Evolutionary conservation across 1,284 basidiomycete genomes (phyloP).

Genomic region (Quambalaria eucalypti): DNA sequence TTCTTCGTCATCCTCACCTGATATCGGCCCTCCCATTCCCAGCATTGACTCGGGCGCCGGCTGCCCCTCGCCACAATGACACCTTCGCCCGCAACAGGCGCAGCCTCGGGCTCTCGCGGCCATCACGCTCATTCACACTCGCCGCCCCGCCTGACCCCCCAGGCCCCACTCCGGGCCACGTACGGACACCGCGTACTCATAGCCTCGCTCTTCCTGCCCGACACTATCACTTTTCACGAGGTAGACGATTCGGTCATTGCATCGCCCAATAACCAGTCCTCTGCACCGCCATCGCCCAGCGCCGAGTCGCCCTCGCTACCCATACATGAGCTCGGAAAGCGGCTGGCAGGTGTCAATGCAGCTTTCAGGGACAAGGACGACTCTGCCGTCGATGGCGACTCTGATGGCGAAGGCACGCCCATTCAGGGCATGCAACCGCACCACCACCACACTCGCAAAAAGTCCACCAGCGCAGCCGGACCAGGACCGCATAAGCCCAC

Average conservation of each 20-base stretch:
- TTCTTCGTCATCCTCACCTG: too few relatives aligned
- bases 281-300: neutral
- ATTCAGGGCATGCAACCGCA: too few relatives aligned
- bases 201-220: constrained; percentile 38
- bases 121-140: too few relatives aligned
- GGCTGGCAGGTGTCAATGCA: neutral
- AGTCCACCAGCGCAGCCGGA: neutral
- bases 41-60: too few relatives aligned
- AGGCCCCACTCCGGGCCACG: too few relatives aligned
- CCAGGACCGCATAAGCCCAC: too few relatives aligned
- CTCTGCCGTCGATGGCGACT: constrained; percentile 4
- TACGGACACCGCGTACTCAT: constrained; percentile 37
- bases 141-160: too few relatives aligned
- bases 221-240: constrained; percentile 28
- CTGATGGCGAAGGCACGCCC: neutral
- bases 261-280: neutral
- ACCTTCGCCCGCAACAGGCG: too few relatives aligned
- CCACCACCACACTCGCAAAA: neutral
- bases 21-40: too few relatives aligned
- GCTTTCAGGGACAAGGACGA: neutral
- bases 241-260: constrained; percentile 13
- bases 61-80: too few relatives aligned
- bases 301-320: neutral
- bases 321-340: neutral
- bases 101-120: too few relatives aligned